Evolutionary conservation across 148 eudicot species (phyloP).

Genomic region (Dysphania ambrosioides): DNA sequence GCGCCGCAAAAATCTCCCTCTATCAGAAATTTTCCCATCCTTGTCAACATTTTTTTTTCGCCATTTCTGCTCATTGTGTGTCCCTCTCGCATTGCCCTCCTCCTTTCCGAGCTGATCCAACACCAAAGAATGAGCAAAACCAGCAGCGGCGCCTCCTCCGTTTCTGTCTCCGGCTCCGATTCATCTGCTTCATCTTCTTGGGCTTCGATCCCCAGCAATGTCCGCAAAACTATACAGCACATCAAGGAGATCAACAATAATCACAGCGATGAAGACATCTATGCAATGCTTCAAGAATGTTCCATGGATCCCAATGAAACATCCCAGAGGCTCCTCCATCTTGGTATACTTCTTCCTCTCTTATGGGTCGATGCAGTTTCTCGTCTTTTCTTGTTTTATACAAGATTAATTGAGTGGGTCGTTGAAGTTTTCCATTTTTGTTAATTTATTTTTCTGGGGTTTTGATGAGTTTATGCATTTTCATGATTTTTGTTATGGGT

Average conservation of each 20-base stretch:
- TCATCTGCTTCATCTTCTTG: constrained; percentile 9
- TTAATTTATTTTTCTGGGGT: background rate
- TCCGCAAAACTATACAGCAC: constrained; percentile 28
- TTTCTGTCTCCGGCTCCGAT: background rate
- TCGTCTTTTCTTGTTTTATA: background rate
- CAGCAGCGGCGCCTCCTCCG: constrained; percentile 17
- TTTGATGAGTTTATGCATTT: background rate
- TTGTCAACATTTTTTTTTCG: background rate
- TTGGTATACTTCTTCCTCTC: constrained; percentile 18
- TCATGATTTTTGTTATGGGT: background rate
- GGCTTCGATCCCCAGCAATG: constrained; percentile 32
- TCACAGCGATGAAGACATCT: constrained; percentile 41
- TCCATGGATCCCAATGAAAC: constrained; percentile 43
- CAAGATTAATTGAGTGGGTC: background rate
- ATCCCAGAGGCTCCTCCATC: constrained; percentile 33
- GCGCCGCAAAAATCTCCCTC: constrained; percentile 3
- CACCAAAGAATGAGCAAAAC: constrained; percentile 11
- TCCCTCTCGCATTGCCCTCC: background rate
- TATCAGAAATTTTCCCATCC: background rate
- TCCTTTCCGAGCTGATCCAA: constrained; percentile 18
- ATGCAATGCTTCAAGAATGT: constrained; percentile 40
- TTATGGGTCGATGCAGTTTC: background rate
- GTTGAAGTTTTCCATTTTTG: background rate
- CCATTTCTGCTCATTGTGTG: background rate
- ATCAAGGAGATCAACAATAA: constrained; percentile 36